Evolutionary conservation across 495 filamentous ascomycete genomes (phyloP).

Genomic region (Viridothelium virens): DNA sequence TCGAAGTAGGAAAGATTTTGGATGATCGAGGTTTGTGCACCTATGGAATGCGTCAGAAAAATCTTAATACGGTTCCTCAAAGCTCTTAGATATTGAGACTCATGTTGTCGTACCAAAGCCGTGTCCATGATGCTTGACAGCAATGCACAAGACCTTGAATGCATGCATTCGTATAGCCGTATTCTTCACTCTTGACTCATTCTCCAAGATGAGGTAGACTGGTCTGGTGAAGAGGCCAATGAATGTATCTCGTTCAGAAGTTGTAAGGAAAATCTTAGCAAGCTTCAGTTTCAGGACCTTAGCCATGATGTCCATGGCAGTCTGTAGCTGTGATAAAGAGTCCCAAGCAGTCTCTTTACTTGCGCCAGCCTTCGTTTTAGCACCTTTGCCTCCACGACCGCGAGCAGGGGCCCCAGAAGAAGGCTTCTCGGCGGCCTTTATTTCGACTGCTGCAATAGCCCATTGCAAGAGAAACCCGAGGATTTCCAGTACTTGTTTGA

Average conservation of each 20-base stretch:
- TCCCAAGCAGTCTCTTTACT: constrained; percentile 77
- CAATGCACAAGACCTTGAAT: constrained; percentile 94
- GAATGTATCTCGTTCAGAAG: constrained; percentile 94
- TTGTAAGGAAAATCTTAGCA: constrained; percentile 85
- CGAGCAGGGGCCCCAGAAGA: constrained; percentile 59
- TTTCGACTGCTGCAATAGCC: constrained; percentile 86
- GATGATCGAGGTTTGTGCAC: constrained; percentile 93
- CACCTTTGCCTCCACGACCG: constrained; percentile 64
- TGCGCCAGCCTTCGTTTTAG: constrained; percentile 54
- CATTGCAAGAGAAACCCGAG: constrained; percentile 93
- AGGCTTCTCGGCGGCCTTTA: constrained; percentile 81
- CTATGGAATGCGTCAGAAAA: constrained; percentile 39
- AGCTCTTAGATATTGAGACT: neutral
- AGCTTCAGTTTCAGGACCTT: constrained; percentile 92
- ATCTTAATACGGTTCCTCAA: neutral
- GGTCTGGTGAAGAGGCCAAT: constrained; percentile 88
- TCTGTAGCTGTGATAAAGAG: constrained; percentile 76
- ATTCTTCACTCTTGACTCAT: constrained; percentile 84
- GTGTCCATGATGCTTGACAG: constrained; percentile 96
- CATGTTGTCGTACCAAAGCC: constrained; percentile 63
- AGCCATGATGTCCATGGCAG: constrained; percentile 85
- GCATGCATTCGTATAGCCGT: constrained; percentile 89
- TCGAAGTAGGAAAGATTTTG: constrained; percentile 98
- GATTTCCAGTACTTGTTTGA: constrained; percentile 87
- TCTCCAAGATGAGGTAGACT: constrained; percentile 88